A percentile compares a stretch with the other conserved stretches of the same genome.
phyloP scores from a whole-genome alignment of 129 eudicot species.

The Artemisia argyi region DNA sequence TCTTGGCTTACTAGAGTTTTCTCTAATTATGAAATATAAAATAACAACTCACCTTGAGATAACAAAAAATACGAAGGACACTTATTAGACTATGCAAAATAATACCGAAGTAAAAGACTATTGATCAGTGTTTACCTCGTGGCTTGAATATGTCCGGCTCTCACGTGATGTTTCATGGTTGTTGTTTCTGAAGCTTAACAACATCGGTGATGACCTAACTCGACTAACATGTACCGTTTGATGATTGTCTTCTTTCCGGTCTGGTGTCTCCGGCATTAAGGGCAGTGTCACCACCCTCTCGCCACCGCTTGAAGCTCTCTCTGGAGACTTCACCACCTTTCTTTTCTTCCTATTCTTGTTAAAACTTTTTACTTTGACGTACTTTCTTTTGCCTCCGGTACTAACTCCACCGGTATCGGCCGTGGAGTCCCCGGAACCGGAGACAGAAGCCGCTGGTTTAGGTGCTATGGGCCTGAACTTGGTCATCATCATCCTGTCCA shows the following conservation, averaged over 20 bases:
- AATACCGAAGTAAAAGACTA: no score
- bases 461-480: conserved; percentile 78
- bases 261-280: conserved; percentile 70
- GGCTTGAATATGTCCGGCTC: neutral
- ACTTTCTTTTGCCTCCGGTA: conserved; percentile 43
- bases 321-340: conserved; percentile 19
- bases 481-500: conserved; percentile 59
- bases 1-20: no score
- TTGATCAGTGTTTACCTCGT: no score
- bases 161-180: neutral
- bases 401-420: conserved; percentile 19
- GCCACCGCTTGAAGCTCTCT: conserved; percentile 18
- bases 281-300: conserved; percentile 51
- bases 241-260: conserved; percentile 30
- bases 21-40: no score
- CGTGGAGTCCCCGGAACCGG: conserved; percentile 34
- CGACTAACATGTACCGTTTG: neutral
- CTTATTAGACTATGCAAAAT: no score
- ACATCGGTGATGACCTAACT: conserved; percentile 23
- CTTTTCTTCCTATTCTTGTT: conserved; percentile 22
- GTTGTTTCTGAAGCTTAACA: conserved; percentile 45
- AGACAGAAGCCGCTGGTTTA: conserved; percentile 44
- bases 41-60: no score
- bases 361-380: conserved; percentile 13
- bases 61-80: no score